Evolutionary conservation across 2,329 filamentous ascomycete genomes (phyloP), one percentile per base, ranked within the genome.

Genomic region (Penicillium sp.): DNA sequence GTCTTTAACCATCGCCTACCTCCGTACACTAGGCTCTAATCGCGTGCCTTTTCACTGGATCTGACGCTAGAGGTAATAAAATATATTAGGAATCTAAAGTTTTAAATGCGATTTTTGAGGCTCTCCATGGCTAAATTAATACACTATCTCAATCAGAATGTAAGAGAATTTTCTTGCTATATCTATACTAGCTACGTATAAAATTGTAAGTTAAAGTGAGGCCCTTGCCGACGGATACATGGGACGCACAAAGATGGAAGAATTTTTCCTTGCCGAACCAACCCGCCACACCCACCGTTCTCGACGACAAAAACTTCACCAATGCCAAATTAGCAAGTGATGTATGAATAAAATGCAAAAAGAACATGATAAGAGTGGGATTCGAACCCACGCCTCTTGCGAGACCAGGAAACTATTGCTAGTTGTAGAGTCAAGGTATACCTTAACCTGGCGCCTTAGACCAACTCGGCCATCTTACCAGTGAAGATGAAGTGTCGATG

Each of bases 401-500:
- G 55, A 57, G 55, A 57, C 50, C 55, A 57, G 55, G 55, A 57
- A 57, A 57, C 55, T 57, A 52, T 21, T 38, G n/a, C 50, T 52
- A 57, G 55, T 57, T 41, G 19, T 56, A 21, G 42, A 57, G 65
- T 65, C 57, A 68, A 68, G 66, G 65, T 67, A 48, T 48, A 65
- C 67, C 67, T 69, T 69, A 69, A 69, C 67, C 67, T 69, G 66
- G 67, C 67, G 67, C 67, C 67, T 68, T 69, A 58, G 67, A 69
- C 67, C 67, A 69, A 69, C 67, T 69, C 67, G 67, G 67, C 67
- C 67, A 69, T 69, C 67, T 69, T 69, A 64, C 67, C 67, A 60
- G 27, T 56, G 31, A 25, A n/a, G 35, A 48, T 56, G 48, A 9
- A 17, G 3, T 17, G 15, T n/a, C 17, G 15, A 4, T 4, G 35